Evolutionary conservation across 495 filamentous ascomycete species (phyloP), one percentile per base, ranked within the genome.

Genomic region (Rostrohypoxylon terebratum): DNA sequence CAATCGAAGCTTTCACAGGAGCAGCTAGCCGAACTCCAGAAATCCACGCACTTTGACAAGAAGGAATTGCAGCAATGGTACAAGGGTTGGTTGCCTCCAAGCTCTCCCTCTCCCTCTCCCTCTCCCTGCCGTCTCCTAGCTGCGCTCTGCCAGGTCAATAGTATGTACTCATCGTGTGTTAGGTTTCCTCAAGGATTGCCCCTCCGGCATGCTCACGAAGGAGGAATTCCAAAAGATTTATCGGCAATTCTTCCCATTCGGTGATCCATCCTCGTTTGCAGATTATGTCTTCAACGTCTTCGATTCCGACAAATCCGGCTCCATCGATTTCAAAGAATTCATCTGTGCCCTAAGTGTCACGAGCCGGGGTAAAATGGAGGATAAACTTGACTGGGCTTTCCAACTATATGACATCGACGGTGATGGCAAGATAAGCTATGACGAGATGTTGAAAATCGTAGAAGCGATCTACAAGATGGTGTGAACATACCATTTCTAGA

Each of bases 401-500:
- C 96, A 99, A 82, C 87, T 99, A 77, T 99, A 99, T 81, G 96
- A 99, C 82, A 99, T 99, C 76, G 96, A 99, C 78, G 95, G 96
- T 25, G 96, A 99, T 75, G 96, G 96, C 60, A 96, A 98, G 85
- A 99, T 99, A 70, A 97, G 92, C 77, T 99, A 98, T 81, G 93
- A 97, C 63, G 96, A 99, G 86, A 99, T 99, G 96, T 85, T 99
- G 71, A 90, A 92, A 75, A 99, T 99, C 77, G 96, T 99, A 21
- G 95, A 99, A 84, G 96, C 96, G 59, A 99, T 99, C 71, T 99
- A 99, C 83, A 99, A 99, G 84, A 98, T 99, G 96, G 96, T 99
- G 82, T 53, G 85, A 54, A 36, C 13, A 28, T 54, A 36, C 51
- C 38, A 44, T 42, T 50, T 57, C 8, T 6, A 14, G 34, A 18